Base-by-base conservation (phyloP, 176 grass and related monocot species). In the Dendrocalamus sinicus region DNA sequence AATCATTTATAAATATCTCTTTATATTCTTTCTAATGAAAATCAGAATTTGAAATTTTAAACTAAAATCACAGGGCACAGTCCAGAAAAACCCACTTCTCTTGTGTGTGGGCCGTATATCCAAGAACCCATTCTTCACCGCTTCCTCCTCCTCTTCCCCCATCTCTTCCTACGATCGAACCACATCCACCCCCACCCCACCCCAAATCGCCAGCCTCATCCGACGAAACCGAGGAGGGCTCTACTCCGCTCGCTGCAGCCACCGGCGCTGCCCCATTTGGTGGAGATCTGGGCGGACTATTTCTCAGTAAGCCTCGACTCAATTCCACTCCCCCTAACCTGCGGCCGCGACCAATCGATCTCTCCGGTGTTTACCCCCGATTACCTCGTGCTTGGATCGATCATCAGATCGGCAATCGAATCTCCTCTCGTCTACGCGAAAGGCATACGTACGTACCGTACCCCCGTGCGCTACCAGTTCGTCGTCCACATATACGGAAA, bases 221-320 rank as follows among this genome's bases (percentile, higher is more conserved):
- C 60, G 50, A 73, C 50, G 68, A 58, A 76, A 69, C 50, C 62
- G 28, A 83, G 79, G 86, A 23, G 14, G 40, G 1, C 73, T 30
- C 43, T 39, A 0, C 67, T 69, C 83, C 2, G 7, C 53, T 22
- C 35, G 8, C 47, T 15, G 3, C 46, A 32, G 16, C 40, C 50
- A 23, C 48, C 68, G 7, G 7, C 7, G 45, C 71, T 30, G 0
- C 39, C 22, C 24, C 54, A n/a, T n/a, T 28, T 23, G 15, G 46
- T n/a, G 11, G 40, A 16, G 69, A 87, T 66, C 85, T 45, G 2
- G 30, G 4, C 12, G 22, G 30, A 8, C 20, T 37, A 26, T 80
- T 61, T 5, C 17, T 24, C 51, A 12, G 62, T 67, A 85, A 67
- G 69, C 60, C 58, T 35, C 20, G 17, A 26, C 63, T 61, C 28